These are phyloP conservation scores for Globisporangium cederbergense DNA, from an alignment of 352 stramenopile species.

Conservation along the genomic window DNA sequence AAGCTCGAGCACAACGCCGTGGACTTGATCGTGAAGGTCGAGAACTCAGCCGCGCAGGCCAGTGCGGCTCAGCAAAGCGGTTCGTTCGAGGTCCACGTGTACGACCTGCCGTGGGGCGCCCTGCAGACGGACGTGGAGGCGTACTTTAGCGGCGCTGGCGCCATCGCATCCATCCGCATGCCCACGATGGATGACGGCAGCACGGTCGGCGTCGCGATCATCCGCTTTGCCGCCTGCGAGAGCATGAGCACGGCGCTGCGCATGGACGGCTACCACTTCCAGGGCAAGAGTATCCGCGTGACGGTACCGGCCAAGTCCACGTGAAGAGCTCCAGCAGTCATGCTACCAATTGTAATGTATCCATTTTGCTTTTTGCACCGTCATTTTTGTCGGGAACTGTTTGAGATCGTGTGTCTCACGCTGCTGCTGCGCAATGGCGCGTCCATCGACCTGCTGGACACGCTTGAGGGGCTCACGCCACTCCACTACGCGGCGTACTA, in stretches of 20 bases:
- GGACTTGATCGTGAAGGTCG: conserved; percentile 38
- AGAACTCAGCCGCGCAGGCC: conserved; percentile 20
- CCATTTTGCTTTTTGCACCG: no score
- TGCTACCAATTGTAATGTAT: no score
- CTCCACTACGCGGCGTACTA: conserved; percentile 78
- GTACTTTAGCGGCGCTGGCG: conserved; percentile 59
- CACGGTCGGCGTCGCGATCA: conserved; percentile 37
- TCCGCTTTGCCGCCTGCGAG: conserved; percentile 50
- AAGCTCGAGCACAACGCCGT: conserved; percentile 23
- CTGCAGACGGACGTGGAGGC: conserved; percentile 48
- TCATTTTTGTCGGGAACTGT: no score
- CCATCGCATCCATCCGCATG: conserved; percentile 56
- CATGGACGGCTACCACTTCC: conserved; percentile 70
- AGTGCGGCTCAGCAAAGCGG: conserved; percentile 11
- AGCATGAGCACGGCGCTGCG: conserved; percentile 47
- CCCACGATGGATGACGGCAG: conserved; percentile 52
- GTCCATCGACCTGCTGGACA: conserved; percentile 57
- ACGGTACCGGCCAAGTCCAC: conserved; percentile 20
- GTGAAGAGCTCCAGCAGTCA: not conserved
- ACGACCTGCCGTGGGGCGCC: conserved; percentile 57
- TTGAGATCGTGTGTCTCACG: conserved; percentile 35
- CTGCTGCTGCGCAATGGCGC: conserved; percentile 65
- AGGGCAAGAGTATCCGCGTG: conserved; percentile 64
- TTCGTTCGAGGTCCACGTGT: conserved; percentile 54
- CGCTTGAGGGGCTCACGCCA: conserved; percentile 52